Evolutionary conservation across 305 asterid species (phyloP).

Genomic region (Ilex paraguariensis): DNA sequence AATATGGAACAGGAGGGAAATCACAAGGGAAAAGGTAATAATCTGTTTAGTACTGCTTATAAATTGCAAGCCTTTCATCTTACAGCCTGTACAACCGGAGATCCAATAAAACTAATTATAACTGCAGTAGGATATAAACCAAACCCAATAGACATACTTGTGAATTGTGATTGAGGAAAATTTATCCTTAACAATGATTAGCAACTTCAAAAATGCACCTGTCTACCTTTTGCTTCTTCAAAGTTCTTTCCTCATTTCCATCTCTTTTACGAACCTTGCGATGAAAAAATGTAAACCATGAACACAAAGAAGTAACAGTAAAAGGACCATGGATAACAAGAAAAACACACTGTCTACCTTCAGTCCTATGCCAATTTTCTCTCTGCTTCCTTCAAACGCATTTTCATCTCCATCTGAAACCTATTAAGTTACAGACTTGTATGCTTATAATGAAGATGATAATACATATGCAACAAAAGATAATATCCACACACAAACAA

Average conservation of each 20-base stretch:
- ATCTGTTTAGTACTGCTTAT: no score
- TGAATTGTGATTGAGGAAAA: background rate
- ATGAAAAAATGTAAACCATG: slow-evolving; percentile 1
- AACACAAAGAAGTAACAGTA: background rate
- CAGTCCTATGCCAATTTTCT: slow-evolving; percentile 3
- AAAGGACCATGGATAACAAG: background rate
- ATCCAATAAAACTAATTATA: no score
- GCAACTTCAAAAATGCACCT: slow-evolving; percentile 3
- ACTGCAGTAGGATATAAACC: background rate
- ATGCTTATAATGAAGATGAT: slow-evolving; percentile 5
- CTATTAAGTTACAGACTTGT: slow-evolving; percentile 8
- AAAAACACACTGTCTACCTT: slow-evolving; percentile 4
- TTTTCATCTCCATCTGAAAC: slow-evolving; percentile 16
- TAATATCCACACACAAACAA: background rate
- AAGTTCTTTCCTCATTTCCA: slow-evolving; percentile 35
- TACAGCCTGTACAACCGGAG: no score
- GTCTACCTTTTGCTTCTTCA: slow-evolving; percentile 64
- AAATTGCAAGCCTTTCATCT: no score
- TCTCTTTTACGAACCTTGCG: slow-evolving; percentile 31
- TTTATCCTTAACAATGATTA: no score
- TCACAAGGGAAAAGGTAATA: no score
- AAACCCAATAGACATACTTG: background rate
- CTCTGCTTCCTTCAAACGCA: slow-evolving; percentile 9
- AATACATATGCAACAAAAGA: no score
- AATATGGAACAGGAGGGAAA: no score